phyloP scores from a whole-genome alignment of 805 yeast genomes.

The Zygosaccharomyces pseudorouxii region DNA sequence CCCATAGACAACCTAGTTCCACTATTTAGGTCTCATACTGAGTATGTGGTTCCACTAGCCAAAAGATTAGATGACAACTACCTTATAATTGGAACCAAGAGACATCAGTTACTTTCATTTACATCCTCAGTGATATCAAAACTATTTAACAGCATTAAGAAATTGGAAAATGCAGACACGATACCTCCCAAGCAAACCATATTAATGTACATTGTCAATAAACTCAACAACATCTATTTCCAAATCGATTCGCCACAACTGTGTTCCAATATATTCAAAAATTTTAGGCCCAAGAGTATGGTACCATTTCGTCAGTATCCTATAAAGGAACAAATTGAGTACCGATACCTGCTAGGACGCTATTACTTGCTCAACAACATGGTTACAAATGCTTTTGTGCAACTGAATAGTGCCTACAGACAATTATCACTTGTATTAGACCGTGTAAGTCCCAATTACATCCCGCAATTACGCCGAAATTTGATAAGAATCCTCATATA shows the following conservation, averaged over 20 bases:
- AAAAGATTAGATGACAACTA: conserved; percentile 22
- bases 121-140: conserved; percentile 52
- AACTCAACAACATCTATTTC: conserved; percentile 54
- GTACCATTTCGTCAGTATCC: conserved; percentile 44
- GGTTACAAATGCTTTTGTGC: conserved; percentile 47
- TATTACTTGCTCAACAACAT: conserved; percentile 52
- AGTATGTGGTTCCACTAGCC: conserved; percentile 34
- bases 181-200: conserved; percentile 43
- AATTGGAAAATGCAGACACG: conserved; percentile 17
- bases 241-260: conserved; percentile 36
- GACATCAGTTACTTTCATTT: conserved; percentile 41
- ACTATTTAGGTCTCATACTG: conserved; percentile 31
- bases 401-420: conserved; percentile 51
- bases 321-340: conserved; percentile 48
- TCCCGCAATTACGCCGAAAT: conserved; percentile 19
- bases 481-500: conserved; percentile 41
- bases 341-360: conserved; percentile 51
- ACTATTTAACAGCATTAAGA: conserved; percentile 57
- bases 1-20: conserved; percentile 32
- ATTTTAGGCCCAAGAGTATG: conserved; percentile 53
- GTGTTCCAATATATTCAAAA: conserved; percentile 36
- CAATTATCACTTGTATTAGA: conserved; percentile 34
- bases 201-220: conserved; percentile 49
- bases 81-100: conserved; percentile 18
- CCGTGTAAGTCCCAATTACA: conserved; percentile 1